Conservation (phyloP, 352 stramenopile species). For the Phytopythium kandeliae region DNA sequence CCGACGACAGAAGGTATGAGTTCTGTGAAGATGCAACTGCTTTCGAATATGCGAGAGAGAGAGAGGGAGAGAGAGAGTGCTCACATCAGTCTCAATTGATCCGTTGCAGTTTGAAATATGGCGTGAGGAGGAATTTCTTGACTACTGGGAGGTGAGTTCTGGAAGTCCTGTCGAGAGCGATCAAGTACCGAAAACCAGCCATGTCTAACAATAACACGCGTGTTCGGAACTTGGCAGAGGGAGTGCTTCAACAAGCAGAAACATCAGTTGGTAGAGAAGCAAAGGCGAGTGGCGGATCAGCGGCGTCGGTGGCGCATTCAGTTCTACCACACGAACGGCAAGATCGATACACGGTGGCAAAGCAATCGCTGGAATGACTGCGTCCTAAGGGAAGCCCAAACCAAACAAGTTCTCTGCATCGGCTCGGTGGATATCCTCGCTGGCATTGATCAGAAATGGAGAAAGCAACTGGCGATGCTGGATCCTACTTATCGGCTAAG, state of each 20-base stretch:
- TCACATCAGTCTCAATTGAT: not conserved
- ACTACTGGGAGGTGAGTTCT: slow-evolving; percentile 66
- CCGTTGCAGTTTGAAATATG: slow-evolving; percentile 57
- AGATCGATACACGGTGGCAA: slow-evolving; percentile 50
- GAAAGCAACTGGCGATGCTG: slow-evolving; percentile 16
- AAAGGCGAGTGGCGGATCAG: slow-evolving; percentile 37
- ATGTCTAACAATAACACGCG: not conserved
- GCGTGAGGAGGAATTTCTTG: slow-evolving; percentile 72
- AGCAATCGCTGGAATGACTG: slow-evolving; percentile 36
- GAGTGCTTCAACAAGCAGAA: slow-evolving; percentile 50
- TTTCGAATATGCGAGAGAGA: not conserved
- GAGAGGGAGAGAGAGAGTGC: no score
- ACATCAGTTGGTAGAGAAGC: slow-evolving; percentile 22
- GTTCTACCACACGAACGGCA: slow-evolving; percentile 47
- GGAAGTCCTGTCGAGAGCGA: not conserved
- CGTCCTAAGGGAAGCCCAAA: slow-evolving; percentile 44
- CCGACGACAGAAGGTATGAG: slow-evolving; percentile 36
- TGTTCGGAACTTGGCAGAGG: slow-evolving; percentile 20
- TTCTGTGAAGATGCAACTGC: not conserved
- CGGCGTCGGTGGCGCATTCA: slow-evolving; percentile 46
- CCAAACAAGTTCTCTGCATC: slow-evolving; percentile 41
- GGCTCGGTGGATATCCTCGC: slow-evolving; percentile 45
- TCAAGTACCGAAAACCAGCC: no score
- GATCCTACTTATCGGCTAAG: not conserved
- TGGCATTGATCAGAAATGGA: slow-evolving; percentile 50